Conservation (phyloP, 345 rosid species). For the Balakata baccata region DNA sequence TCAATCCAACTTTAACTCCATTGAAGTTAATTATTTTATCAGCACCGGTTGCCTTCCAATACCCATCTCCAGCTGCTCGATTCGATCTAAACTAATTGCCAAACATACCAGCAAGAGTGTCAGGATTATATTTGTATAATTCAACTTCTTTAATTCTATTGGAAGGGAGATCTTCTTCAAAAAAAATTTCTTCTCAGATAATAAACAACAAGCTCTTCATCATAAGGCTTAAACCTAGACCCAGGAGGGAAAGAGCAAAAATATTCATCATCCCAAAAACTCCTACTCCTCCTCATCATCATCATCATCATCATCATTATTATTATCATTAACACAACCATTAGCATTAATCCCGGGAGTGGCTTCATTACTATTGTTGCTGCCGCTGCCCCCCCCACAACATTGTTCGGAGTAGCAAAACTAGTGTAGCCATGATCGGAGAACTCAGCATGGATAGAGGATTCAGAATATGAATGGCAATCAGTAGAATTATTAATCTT, state of each 20-base stretch:
- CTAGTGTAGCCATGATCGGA: not conserved
- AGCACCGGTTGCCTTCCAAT: constrained; percentile 34
- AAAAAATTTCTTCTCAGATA: constrained; percentile 18
- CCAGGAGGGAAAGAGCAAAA: constrained; percentile 20
- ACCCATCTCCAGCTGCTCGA: constrained; percentile 25
- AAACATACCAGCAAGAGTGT: constrained; percentile 17
- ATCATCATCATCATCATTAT: not conserved
- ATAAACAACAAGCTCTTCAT: constrained; percentile 19
- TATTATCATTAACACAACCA: no score
- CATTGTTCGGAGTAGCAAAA: not conserved
- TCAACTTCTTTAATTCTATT: constrained; percentile 24
- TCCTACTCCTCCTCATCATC: no score
- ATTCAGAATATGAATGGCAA: not conserved
- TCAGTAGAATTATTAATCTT: not conserved
- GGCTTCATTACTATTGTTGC: not conserved
- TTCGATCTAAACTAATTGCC: constrained; percentile 8
- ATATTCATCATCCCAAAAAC: not conserved
- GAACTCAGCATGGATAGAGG: not conserved
- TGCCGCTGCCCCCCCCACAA: not conserved
- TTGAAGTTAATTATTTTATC: constrained; percentile 7
- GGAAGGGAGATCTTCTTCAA: constrained; percentile 13
- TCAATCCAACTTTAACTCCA: constrained; percentile 3
- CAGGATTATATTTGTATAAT: constrained; percentile 19
- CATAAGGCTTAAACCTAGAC: constrained; percentile 19
- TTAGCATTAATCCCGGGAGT: no score